Conservation (phyloP, 1,284 basidiomycete genomes). For the Fistulinella cinereoalba region DNA sequence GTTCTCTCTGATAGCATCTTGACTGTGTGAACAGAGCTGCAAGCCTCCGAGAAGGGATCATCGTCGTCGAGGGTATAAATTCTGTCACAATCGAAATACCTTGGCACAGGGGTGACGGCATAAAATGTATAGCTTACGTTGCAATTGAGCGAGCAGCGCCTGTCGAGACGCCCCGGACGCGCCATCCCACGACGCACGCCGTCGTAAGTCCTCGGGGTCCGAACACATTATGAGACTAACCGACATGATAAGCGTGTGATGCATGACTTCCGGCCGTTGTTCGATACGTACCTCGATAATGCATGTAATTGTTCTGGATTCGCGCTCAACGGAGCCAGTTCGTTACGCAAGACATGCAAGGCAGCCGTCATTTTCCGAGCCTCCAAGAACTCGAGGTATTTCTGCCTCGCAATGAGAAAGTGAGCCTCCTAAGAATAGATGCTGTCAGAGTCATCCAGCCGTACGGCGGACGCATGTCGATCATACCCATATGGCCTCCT, state of each 20-base stretch:
- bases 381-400: slow-evolving; percentile 95
- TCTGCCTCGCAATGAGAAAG: slow-evolving; percentile 91
- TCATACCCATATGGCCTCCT: slow-evolving; percentile 64
- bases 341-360: slow-evolving; percentile 81
- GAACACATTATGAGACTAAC: slow-evolving; percentile 86
- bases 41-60: slow-evolving; percentile 91
- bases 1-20: slow-evolving; percentile 71
- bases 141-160: slow-evolving; percentile 74
- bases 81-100: slow-evolving; percentile 45
- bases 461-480: slow-evolving; percentile 13
- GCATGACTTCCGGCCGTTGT: not conserved
- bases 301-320: slow-evolving; percentile 79
- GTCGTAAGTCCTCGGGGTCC: slow-evolving; percentile 78
- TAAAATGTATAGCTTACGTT: slow-evolving; percentile 55
- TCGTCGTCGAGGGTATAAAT: slow-evolving; percentile 84
- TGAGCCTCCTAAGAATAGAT: slow-evolving; percentile 60
- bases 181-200: slow-evolving; percentile 88
- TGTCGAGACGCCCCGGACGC: slow-evolving; percentile 76
- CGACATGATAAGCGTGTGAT: slow-evolving; percentile 12
- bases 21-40: slow-evolving; percentile 86
- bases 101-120: not conserved
- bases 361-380: slow-evolving; percentile 79
- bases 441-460: slow-evolving; percentile 17
- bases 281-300: slow-evolving; percentile 69
- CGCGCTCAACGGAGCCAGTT: slow-evolving; percentile 77